Conservation (phyloP, 2,329 filamentous ascomycete genomes). For the Clarireedia homoeocarpa region DNA sequence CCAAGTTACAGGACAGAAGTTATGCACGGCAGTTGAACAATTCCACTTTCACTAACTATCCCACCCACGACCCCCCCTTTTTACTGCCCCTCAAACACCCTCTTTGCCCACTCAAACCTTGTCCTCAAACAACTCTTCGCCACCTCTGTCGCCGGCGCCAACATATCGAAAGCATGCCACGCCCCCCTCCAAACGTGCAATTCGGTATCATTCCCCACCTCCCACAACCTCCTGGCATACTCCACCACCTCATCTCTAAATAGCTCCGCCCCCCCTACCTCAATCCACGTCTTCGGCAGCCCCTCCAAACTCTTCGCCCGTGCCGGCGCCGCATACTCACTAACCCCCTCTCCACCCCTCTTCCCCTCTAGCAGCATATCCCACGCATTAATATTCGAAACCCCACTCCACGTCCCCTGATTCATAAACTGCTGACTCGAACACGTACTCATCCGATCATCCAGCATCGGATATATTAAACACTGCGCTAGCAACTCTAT, state of each 20-base stretch:
- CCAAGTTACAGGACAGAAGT: too few relatives aligned
- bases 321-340: slow-evolving; percentile 28
- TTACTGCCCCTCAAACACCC: background rate
- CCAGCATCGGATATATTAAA: slow-evolving; percentile 36
- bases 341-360: slow-evolving; percentile 24
- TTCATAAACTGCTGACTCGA: slow-evolving; percentile 26
- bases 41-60: too few relatives aligned
- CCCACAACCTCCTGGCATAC: slow-evolving; percentile 31
- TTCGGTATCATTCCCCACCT: slow-evolving; percentile 29
- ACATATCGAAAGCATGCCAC: slow-evolving; percentile 1
- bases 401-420: slow-evolving; percentile 26
- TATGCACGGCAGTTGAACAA: too few relatives aligned
- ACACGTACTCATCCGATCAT: slow-evolving; percentile 31
- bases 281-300: slow-evolving; percentile 30
- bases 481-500: slow-evolving; percentile 31
- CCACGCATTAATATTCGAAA: slow-evolving; percentile 28
- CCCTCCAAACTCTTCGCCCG: slow-evolving; percentile 26
- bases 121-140: too few relatives aligned
- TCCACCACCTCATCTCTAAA: slow-evolving; percentile 31
- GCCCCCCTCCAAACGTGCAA: slow-evolving; percentile 32
- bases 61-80: too few relatives aligned
- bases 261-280: slow-evolving; percentile 30
- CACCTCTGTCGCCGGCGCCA: background rate
- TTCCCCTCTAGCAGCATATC: slow-evolving; percentile 26
- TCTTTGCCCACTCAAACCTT: background rate